Conservation (phyloP, 2,329 filamentous ascomycete genomes). For the Aspergillus sp. region DNA sequence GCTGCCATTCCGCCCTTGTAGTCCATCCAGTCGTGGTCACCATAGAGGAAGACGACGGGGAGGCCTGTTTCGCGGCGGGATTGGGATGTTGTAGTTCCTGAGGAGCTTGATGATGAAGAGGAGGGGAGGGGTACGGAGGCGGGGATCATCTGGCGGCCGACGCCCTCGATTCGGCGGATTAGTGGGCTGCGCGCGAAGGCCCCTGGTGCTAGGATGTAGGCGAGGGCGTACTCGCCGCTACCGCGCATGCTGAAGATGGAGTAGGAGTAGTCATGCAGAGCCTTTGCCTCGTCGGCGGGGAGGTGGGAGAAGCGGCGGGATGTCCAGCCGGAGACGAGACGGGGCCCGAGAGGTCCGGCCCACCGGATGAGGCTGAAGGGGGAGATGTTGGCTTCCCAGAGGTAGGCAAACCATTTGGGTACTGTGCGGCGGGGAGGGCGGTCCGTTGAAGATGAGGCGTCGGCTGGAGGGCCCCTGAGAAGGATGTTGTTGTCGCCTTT, state of each 20-base stretch:
- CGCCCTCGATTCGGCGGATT: slow-evolving; percentile 81
- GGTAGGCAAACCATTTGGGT: slow-evolving; percentile 85
- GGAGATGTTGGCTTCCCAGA: slow-evolving; percentile 97
- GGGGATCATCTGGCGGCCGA: slow-evolving; percentile 72
- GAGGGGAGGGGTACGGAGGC: slow-evolving; percentile 18
- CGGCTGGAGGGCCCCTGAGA: slow-evolving; percentile 39
- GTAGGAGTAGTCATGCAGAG: slow-evolving; percentile 92
- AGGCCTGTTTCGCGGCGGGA: slow-evolving; percentile 64
- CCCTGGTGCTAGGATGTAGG: slow-evolving; percentile 90
- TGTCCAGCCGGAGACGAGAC: slow-evolving; percentile 94
- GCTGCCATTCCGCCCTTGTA: slow-evolving; percentile 81
- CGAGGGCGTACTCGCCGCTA: slow-evolving; percentile 89
- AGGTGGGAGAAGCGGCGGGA: slow-evolving; percentile 89
- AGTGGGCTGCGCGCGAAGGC: slow-evolving; percentile 88
- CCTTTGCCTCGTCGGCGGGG: slow-evolving; percentile 75
- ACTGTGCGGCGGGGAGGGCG: slow-evolving; percentile 64
- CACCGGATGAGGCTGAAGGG: slow-evolving; percentile 90
- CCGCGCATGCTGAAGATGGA: slow-evolving; percentile 90
- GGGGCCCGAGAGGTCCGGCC: slow-evolving; percentile 85
- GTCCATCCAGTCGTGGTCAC: slow-evolving; percentile 99
- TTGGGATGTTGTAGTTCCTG: slow-evolving; percentile 1
- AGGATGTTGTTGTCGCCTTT: slow-evolving; percentile 59
- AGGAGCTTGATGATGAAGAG: slow-evolving; percentile 37
- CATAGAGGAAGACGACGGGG: slow-evolving; percentile 92
- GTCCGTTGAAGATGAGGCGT: slow-evolving; percentile 32